Percentiles rank a stretch among this genome's conserved stretches.
phyloP scores from a whole-genome alignment of 768 basidiomycete genomes.

The Megacollybia marginata region DNA sequence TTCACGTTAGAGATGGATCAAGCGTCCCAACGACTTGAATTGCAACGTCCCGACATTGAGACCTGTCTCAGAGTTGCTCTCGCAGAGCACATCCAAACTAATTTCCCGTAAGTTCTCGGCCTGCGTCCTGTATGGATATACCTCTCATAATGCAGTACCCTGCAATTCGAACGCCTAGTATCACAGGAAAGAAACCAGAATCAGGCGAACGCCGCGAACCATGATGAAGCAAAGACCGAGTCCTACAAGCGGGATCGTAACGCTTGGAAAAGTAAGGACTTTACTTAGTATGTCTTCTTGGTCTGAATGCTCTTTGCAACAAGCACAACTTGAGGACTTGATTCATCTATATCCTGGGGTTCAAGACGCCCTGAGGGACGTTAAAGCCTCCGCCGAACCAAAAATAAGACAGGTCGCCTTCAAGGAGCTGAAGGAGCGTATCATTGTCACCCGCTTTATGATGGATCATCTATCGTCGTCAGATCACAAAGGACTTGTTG shows the following conservation, averaged over 20 bases:
- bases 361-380: not conserved
- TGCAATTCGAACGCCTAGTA: not conserved
- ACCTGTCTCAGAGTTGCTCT: constrained; percentile 17
- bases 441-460: constrained; percentile 6
- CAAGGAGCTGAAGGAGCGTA: constrained; percentile 8
- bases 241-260: not conserved
- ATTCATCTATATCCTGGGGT: not conserved
- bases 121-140: not conserved
- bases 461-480: constrained; percentile 5
- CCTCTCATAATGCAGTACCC: not conserved
- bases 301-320: not conserved
- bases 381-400: not conserved
- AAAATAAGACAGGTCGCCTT: not conserved
- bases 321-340: not conserved
- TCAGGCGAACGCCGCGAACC: too few species aligned
- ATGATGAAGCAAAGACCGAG: not conserved
- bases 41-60: constrained; percentile 7
- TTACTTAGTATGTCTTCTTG: too few species aligned
- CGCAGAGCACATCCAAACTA: constrained; percentile 15
- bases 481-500: constrained; percentile 7
- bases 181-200: not conserved
- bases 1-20: constrained; percentile 7
- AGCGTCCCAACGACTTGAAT: constrained; percentile 1
- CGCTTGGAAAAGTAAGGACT: not conserved
- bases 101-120: not conserved